A percentile compares a stretch with the other conserved stretches of the same genome.
phyloP scores from a whole-genome alignment of 768 basidiomycete genomes.

The Suillus lakei region DNA sequence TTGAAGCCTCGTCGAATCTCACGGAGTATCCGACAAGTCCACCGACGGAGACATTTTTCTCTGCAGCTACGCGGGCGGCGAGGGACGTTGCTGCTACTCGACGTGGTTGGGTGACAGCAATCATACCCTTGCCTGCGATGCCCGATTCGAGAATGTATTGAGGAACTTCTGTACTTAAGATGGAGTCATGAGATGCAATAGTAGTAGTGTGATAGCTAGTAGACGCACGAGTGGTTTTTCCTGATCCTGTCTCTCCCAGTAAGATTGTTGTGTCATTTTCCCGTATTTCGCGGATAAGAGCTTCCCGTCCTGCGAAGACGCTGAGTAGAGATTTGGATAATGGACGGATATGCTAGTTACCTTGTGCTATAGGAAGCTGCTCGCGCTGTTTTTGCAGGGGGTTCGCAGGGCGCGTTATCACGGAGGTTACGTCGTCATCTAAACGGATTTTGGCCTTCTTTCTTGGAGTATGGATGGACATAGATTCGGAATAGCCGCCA shows the following conservation, averaged over 20 bases:
- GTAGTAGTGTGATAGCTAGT: slow-evolving; percentile 1
- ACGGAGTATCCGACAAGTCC: slow-evolving; percentile 90
- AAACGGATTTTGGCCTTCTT: slow-evolving; percentile 30
- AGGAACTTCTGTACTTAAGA: slow-evolving; percentile 78
- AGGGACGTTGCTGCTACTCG: slow-evolving; percentile 94
- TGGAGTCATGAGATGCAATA: slow-evolving; percentile 8
- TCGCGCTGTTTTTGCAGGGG: slow-evolving; percentile 65
- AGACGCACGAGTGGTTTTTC: slow-evolving; percentile 95
- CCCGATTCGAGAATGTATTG: slow-evolving; percentile 92
- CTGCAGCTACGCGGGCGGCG: slow-evolving; percentile 87
- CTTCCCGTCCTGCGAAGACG: slow-evolving; percentile 63
- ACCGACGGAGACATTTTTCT: slow-evolving; percentile 77
- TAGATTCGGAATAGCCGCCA: slow-evolving; percentile 7
- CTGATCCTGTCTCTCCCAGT: slow-evolving; percentile 96
- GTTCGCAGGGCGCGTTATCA: slow-evolving; percentile 13
- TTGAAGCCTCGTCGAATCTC: slow-evolving; percentile 87
- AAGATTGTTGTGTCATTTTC: slow-evolving; percentile 87
- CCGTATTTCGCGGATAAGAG: slow-evolving; percentile 71
- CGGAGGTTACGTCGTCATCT: slow-evolving; percentile 23
- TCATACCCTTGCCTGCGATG: slow-evolving; percentile 69
- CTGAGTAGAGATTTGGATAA: neutral
- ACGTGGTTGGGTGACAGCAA: slow-evolving; percentile 95
- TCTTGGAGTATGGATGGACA: slow-evolving; percentile 29
- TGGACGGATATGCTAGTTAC: slow-evolving; percentile 42
- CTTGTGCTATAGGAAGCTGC: slow-evolving; percentile 80